Evolutionary conservation across 495 filamentous ascomycete genomes (phyloP).

Genomic region (Tuber melanosporum): DNA sequence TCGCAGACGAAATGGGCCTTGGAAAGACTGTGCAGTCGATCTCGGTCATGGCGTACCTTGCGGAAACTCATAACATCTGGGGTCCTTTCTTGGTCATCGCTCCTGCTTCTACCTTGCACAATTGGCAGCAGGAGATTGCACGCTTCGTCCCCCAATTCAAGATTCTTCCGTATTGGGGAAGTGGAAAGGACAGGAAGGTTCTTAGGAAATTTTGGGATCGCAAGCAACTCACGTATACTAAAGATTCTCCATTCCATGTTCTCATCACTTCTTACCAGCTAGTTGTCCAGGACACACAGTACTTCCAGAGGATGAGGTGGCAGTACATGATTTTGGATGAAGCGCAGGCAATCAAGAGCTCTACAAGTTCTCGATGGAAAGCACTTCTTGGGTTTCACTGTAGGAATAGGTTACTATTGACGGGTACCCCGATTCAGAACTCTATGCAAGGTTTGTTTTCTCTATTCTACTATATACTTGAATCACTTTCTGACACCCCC

Average conservation of each 20-base stretch:
- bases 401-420: constrained; percentile 88
- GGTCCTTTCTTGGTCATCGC: constrained; percentile 96
- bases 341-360: constrained; percentile 98
- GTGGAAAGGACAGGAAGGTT: constrained; percentile 87
- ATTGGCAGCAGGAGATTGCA: constrained; percentile 97
- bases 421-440: constrained; percentile 97
- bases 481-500: constrained; percentile 10
- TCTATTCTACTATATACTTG: neutral
- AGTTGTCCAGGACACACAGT: constrained; percentile 88
- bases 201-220: constrained; percentile 98
- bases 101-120: constrained; percentile 92
- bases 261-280: constrained; percentile 95
- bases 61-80: constrained; percentile 96
- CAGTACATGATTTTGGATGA: constrained; percentile 99
- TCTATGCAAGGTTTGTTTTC: constrained; percentile 70
- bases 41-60: constrained; percentile 97
- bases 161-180: constrained; percentile 95
- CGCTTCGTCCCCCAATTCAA: constrained; percentile 91
- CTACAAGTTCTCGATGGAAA: constrained; percentile 94
- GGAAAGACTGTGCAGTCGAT: constrained; percentile 99
- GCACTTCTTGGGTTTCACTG: constrained; percentile 87
- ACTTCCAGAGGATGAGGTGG: constrained; percentile 98
- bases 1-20: constrained; percentile 98
- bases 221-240: constrained; percentile 89
- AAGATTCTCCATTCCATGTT: constrained; percentile 89